Evolutionary conservation across 345 rosid species (phyloP), one percentile per base, ranked within the genome.

Genomic region (Acer campestre): DNA sequence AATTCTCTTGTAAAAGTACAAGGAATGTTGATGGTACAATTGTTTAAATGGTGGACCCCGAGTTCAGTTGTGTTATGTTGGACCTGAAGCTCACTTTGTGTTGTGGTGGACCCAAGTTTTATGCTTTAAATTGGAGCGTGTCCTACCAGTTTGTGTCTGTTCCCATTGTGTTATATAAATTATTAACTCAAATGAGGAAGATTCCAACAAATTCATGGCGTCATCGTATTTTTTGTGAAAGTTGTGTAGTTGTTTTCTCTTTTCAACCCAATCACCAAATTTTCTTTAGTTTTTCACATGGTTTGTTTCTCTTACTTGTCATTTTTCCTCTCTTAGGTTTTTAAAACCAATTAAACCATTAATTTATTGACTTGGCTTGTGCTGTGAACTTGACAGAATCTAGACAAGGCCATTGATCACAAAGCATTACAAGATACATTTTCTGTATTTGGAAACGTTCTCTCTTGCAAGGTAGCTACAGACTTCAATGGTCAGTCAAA

Each of bases 381-480:
- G 9, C 27, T 42, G 64, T 38, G 22, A 56, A 31, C 13, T 74
- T 82, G 76, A 81, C 91, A 95, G 99, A 95, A 95, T 80, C 82
- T 95, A 71, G 98, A 93, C 81, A 90, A 90, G 84, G 86, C 84
- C 8, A 95, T 95, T 35, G 99, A 95, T 84, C 94, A 93, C 86
- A 95, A 95, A 79, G 93, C 95, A 20, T 78, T 95, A 70, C 93
- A 92, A 79, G 98, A 95, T 38, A 95, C 97, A 0, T 93, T 95
- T 79, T 89, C 95, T 31, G 22, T 86, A 58, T 95, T 95, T 7
- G 99, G 99, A 61, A 94, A 78, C 81, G 89, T 96, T 27, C 85
- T 96, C 62, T 96, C 98, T 7, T 94, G 99, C 85, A 94, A 94
- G 88, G 94, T 96, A 35, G 97, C 97, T 65, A 90, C 98, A 35